phyloP scores from a whole-genome alignment of 2,329 filamentous ascomycete species.

The Aureobasidium lini region DNA sequence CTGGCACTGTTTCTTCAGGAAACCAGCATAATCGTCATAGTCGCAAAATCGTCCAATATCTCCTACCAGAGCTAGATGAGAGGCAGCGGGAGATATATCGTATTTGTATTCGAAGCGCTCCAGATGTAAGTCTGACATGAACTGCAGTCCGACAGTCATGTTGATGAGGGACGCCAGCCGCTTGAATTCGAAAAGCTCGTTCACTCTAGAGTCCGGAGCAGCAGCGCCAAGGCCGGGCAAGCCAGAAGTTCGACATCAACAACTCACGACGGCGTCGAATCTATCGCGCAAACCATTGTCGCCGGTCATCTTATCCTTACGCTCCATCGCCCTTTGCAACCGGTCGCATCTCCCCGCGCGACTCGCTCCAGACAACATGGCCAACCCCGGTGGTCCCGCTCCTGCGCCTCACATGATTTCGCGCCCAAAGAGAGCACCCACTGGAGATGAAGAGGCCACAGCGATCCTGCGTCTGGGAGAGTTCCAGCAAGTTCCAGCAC shows the following conservation, averaged over 20 bases:
- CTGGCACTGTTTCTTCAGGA: conserved; percentile 36
- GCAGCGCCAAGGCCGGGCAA: neutral
- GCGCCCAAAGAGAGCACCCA: conserved; percentile 59
- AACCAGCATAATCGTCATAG: conserved; percentile 38
- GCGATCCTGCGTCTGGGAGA: conserved; percentile 79
- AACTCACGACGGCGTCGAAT: neutral
- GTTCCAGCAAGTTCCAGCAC: conserved; percentile 82
- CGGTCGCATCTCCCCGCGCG: neutral
- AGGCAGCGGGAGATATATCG: conserved; percentile 30
- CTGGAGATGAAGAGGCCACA: conserved; percentile 82
- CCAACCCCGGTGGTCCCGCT: conserved; percentile 19
- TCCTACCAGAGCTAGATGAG: conserved; percentile 42
- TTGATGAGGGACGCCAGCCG: neutral
- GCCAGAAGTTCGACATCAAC: neutral
- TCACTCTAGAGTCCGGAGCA: too few relatives aligned
- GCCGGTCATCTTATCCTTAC: neutral
- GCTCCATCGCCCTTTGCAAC: neutral
- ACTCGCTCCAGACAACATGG: conserved; percentile 20
- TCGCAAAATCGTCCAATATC: conserved; percentile 46
- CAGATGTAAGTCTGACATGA: conserved; percentile 47
- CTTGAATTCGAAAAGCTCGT: too few relatives aligned
- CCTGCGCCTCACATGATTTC: conserved; percentile 23
- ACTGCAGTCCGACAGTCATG: conserved; percentile 24
- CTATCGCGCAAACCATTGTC: neutral
- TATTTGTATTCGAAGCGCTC: conserved; percentile 35